phyloP scores from a whole-genome alignment of 352 stramenopile genomes.

The Globisporangium emineosum region DNA sequence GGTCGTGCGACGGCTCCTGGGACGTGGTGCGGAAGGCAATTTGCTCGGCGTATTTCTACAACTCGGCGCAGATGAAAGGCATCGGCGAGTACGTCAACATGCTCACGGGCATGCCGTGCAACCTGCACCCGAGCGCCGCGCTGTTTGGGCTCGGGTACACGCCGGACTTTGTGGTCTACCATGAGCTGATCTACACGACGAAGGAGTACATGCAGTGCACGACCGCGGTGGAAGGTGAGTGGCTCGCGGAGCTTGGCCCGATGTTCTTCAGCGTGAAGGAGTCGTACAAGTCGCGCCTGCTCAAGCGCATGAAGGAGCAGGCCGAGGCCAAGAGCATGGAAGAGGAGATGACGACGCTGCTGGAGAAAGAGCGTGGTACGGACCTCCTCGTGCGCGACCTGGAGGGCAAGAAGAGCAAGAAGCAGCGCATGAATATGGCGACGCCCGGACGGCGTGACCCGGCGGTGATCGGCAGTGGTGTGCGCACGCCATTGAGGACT shows the following conservation, averaged over 20 bases:
- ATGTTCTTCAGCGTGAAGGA: conserved; percentile 99
- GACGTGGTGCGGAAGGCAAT: conserved; percentile 98
- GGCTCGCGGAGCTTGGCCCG: conserved; percentile 97
- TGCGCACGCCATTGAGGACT: conserved; percentile 52
- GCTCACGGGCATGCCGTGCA: conserved; percentile 96
- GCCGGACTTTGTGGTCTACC: conserved; percentile 99
- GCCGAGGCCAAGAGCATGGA: conserved; percentile 79
- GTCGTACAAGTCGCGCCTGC: conserved; percentile 91
- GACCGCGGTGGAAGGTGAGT: conserved; percentile 98
- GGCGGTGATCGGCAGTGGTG: conserved; percentile 17
- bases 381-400: conserved; percentile 21
- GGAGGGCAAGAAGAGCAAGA: conserved; percentile 37
- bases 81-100: conserved; percentile 99
- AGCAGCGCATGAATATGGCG: conserved; percentile 58
- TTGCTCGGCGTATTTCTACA: conserved; percentile 99
- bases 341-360: conserved; percentile 64
- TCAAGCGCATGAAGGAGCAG: conserved; percentile 87
- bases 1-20: conserved; percentile 91
- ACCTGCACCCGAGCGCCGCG: conserved; percentile 96
- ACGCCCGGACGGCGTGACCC: conserved; percentile 44
- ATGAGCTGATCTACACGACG: conserved; percentile 99
- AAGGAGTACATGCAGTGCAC: conserved; percentile 99
- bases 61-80: conserved; percentile 98
- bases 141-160: conserved; percentile 98
- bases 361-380: conserved; percentile 17